Percentiles rank a stretch among this genome's conserved stretches.
phyloP scores from a whole-genome alignment of 768 basidiomycete genomes.

The Rhizopogon vulgaris region DNA sequence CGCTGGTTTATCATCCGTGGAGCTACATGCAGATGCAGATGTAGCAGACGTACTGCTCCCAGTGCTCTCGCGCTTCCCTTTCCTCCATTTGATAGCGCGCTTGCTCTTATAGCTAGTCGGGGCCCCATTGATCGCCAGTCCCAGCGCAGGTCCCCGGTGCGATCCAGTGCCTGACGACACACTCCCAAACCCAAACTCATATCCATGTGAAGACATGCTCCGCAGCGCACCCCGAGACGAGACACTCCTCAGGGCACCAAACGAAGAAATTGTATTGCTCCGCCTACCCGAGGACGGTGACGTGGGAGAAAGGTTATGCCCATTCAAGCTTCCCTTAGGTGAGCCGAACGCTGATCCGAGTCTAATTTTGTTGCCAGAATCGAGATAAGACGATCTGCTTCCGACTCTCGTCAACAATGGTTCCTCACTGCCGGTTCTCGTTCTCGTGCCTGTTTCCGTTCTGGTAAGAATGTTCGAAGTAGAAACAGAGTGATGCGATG shows the following conservation, averaged over 20 bases:
- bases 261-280: conserved; percentile 21
- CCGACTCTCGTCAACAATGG: conserved; percentile 11
- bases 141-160: background rate
- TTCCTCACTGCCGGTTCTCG: conserved; percentile 25
- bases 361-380: conserved; percentile 7
- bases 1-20: conserved; percentile 17
- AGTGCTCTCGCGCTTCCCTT: conserved; percentile 6
- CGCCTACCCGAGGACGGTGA: conserved; percentile 11
- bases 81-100: conserved; percentile 13
- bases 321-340: conserved; percentile 13
- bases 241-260: conserved; percentile 22
- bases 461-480: conserved; percentile 5
- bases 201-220: conserved; percentile 13
- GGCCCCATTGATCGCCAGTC: background rate
- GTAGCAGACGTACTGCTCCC: conserved; percentile 7
- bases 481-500: conserved; percentile 22
- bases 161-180: conserved; percentile 14
- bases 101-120: background rate
- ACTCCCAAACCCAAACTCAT: conserved; percentile 15
- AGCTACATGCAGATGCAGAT: conserved; percentile 13
- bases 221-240: conserved; percentile 26
- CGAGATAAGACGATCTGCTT: background rate
- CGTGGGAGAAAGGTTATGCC: conserved; percentile 8
- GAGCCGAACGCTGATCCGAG: conserved; percentile 28
- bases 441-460: conserved; percentile 23